Base-by-base conservation (phyloP, 2,329 filamentous ascomycete genomes). In the Sphaerulina vaccinii region DNA sequence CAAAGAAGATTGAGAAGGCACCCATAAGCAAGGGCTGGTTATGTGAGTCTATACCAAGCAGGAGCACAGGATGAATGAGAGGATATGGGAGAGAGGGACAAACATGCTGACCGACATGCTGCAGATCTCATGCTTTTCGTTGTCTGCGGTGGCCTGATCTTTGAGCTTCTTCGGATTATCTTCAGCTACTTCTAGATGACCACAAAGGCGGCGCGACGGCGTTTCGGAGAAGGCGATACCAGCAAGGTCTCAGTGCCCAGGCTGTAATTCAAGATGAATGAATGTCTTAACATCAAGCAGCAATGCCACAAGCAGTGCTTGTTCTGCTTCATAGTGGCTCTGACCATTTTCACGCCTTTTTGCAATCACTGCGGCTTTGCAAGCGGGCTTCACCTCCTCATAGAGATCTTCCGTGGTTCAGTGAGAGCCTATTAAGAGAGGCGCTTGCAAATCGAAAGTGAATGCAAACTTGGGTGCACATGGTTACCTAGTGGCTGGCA, bases 41-140 rank as follows among this genome's bases (percentile, higher is more conserved):
- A 57, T 76, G 82, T 85, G 77, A 50, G 80, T 78, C 18, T 1
- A n/a, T 16, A 9, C 39, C 21, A 22, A 7, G n/a, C n/a, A 10
- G 11, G 9, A 4, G n/a, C n/a, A 24, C 21, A 39, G 37, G 16
- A 13, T 9, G 19, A 19, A 5, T 1, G 16, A 39, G 37, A 22
- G 18, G 8, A 18, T 5, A 21, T 39, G 13, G 8, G 18, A 22
- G 18, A 22, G 6, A 39, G 16, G 16, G 18, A 22, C 11, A 13
- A 39, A 13, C 13, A n/a, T 7, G 45, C 29, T 49, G 5, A 40
- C 23, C 23, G 18, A 2, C 18, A 3, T 16, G 18, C 2, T 18
- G 7, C 54, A 85, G 82, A 79, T 43, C 53, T 84, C 27, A 75
- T 86, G 46, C 76, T 77, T n/a, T 85, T 86, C 66, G 78, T 84